phyloP scores from a whole-genome alignment of 2,329 filamentous ascomycete genomes.

The Verticillium nonalfalfae region DNA sequence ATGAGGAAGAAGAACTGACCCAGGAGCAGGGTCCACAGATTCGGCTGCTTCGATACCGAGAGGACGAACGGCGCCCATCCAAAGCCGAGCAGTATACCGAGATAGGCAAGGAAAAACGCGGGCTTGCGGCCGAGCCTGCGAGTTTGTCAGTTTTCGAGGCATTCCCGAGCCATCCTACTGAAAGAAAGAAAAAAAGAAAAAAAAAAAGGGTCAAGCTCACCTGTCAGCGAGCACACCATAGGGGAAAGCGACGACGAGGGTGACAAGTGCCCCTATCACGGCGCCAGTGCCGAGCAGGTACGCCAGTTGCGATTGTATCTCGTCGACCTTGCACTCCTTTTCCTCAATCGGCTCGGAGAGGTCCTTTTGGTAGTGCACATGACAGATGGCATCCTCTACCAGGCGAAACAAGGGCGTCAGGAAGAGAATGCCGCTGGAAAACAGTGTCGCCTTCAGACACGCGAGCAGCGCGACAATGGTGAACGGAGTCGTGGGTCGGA shows the following conservation, averaged over 20 bases:
- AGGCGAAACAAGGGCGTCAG: conserved; percentile 30
- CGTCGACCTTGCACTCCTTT: conserved; percentile 34
- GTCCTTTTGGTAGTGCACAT: conserved; percentile 25
- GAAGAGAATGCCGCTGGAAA: conserved; percentile 25
- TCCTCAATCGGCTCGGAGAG: conserved; percentile 29
- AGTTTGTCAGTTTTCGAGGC: neutral
- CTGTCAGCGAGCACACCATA: conserved; percentile 36
- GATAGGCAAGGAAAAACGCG: conserved; percentile 27
- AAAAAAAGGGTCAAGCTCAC: conserved; percentile 5
- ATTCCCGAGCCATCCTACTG: too few relatives aligned
- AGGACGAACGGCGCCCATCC: conserved; percentile 25
- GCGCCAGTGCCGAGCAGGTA: conserved; percentile 29
- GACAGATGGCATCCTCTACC: conserved; percentile 33
- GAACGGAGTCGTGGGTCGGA: conserved; percentile 14
- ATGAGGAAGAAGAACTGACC: conserved; percentile 26
- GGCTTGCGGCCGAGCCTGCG: conserved; percentile 33
- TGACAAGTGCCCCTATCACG: conserved; percentile 25
- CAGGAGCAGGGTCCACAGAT: conserved; percentile 35
- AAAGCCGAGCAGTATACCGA: conserved; percentile 25
- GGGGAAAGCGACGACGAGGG: conserved; percentile 33
- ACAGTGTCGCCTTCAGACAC: conserved; percentile 27
- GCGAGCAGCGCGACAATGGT: conserved; percentile 25
- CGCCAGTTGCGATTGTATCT: conserved; percentile 31
- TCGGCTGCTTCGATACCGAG: conserved; percentile 16
- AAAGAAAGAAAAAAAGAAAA: too few relatives aligned